A percentile compares a stretch with the other conserved stretches of the same genome.
Conservation (phyloP, 2,329 filamentous ascomycete species). For the Eutypella sp. region DNA sequence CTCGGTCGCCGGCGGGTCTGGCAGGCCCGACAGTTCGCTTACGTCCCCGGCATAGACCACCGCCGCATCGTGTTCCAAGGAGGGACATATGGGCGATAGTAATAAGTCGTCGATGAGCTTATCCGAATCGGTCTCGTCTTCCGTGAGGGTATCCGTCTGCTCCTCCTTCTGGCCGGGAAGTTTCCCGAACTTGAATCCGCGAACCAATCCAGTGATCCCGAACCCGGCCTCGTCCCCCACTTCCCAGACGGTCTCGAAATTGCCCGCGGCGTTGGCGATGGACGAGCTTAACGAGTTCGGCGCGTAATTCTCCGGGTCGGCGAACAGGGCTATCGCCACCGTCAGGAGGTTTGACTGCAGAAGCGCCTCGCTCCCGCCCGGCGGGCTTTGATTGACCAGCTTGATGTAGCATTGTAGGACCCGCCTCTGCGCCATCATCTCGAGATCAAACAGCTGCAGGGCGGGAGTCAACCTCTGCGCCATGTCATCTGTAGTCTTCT, state of each 20-base stretch:
- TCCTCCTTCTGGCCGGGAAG: conserved; percentile 65
- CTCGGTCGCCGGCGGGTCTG: conserved; percentile 83
- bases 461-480: conserved; percentile 78
- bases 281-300: conserved; percentile 82
- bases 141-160: conserved; percentile 34
- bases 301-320: conserved; percentile 84
- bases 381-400: conserved; percentile 80
- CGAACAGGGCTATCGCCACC: conserved; percentile 84
- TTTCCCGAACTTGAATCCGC: conserved; percentile 67
- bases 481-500: conserved; percentile 82
- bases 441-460: conserved; percentile 82
- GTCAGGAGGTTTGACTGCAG: conserved; percentile 89
- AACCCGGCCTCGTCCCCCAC: conserved; percentile 92
- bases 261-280: conserved; percentile 83
- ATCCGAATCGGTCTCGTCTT: conserved; percentile 56
- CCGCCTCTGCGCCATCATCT: conserved; percentile 86
- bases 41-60: conserved; percentile 63
- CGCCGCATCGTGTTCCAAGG: conserved; percentile 84
- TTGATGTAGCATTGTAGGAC: conserved; percentile 94
- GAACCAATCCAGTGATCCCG: conserved; percentile 80
- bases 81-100: conserved; percentile 70
- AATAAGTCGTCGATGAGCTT: conserved; percentile 58
- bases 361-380: conserved; percentile 77
- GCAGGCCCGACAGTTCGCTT: conserved; percentile 42
- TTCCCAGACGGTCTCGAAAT: conserved; percentile 93